Conservation (phyloP, 805 yeast genomes). For the Dipodascus geniculatus region DNA sequence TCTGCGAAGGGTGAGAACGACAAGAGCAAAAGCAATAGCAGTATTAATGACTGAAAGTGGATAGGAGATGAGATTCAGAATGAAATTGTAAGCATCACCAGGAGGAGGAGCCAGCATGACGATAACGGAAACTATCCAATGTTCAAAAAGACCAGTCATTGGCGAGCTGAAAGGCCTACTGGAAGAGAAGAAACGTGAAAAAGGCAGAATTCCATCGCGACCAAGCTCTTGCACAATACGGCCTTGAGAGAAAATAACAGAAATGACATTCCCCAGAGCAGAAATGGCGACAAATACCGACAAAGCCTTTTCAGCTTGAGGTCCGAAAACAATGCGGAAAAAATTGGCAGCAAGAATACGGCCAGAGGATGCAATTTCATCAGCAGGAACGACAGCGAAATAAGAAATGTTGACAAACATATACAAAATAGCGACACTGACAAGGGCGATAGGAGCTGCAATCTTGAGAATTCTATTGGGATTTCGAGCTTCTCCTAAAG, state of each 20-base stretch:
- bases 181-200: conserved; percentile 57
- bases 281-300: conserved; percentile 72
- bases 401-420: conserved; percentile 71
- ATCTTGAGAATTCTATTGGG: conserved; percentile 56
- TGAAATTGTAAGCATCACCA: conserved; percentile 78
- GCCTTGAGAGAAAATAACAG: conserved; percentile 74
- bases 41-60: conserved; percentile 70
- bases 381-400: conserved; percentile 35
- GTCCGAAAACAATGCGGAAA: conserved; percentile 61
- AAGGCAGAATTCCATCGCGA: conserved; percentile 72
- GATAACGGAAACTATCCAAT: conserved; percentile 62
- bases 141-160: conserved; percentile 59
- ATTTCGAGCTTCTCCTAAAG: conserved; percentile 65
- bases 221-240: conserved; percentile 72
- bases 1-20: conserved; percentile 44
- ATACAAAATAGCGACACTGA: conserved; percentile 50
- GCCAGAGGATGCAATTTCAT: conserved; percentile 42
- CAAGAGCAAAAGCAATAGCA: conserved; percentile 48
- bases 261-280: conserved; percentile 71
- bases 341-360: conserved; percentile 66
- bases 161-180: conserved; percentile 68
- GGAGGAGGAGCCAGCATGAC: conserved; percentile 75
- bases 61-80: conserved; percentile 67
- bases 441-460: conserved; percentile 67
- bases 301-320: conserved; percentile 56